A percentile compares a stretch with the other conserved stretches of the same genome.
phyloP scores from a whole-genome alignment of 2,329 filamentous ascomycete species.

The Tricladium varicosporioides region DNA sequence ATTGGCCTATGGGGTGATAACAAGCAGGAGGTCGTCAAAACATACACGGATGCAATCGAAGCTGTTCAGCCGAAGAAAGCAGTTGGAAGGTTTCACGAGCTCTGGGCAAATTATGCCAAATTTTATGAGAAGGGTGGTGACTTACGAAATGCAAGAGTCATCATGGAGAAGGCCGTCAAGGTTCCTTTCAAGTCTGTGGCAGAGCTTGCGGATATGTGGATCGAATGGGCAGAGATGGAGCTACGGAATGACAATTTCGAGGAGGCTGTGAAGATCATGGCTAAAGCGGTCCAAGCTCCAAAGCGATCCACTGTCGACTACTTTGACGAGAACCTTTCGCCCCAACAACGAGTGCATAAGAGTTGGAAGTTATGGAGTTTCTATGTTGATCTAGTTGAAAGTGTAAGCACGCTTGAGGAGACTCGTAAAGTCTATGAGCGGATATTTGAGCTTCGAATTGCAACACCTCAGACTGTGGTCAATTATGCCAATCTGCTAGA shows the following conservation, averaged over 20 bases:
- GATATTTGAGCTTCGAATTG: slow-evolving; percentile 96
- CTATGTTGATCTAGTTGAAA: slow-evolving; percentile 96
- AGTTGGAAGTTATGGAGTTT: slow-evolving; percentile 99
- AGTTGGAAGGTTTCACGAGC: slow-evolving; percentile 85
- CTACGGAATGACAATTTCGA: slow-evolving; percentile 95
- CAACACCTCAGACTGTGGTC: slow-evolving; percentile 96
- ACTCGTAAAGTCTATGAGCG: slow-evolving; percentile 93
- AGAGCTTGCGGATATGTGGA: slow-evolving; percentile 97
- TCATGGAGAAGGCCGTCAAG: slow-evolving; percentile 97
- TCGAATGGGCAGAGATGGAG: slow-evolving; percentile 98
- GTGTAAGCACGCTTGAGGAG: slow-evolving; percentile 85
- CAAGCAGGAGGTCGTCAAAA: slow-evolving; percentile 84
- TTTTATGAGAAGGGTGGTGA: slow-evolving; percentile 92
- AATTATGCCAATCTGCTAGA: slow-evolving; percentile 97
- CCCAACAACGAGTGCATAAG: slow-evolving; percentile 96
- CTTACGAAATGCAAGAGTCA: slow-evolving; percentile 78
- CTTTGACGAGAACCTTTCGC: slow-evolving; percentile 90
- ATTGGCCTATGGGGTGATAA: slow-evolving; percentile 96
- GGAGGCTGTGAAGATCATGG: slow-evolving; percentile 91
- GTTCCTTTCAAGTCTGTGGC: slow-evolving; percentile 97
- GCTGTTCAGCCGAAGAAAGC: slow-evolving; percentile 94
- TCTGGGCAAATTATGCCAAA: slow-evolving; percentile 96
- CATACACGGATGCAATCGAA: slow-evolving; percentile 91
- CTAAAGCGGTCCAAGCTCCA: slow-evolving; percentile 93
- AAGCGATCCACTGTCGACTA: slow-evolving; percentile 99